Evolutionary conservation across 441 rosid species (phyloP), one percentile per base, ranked within the genome.

Genomic region (Sinapis alba): DNA sequence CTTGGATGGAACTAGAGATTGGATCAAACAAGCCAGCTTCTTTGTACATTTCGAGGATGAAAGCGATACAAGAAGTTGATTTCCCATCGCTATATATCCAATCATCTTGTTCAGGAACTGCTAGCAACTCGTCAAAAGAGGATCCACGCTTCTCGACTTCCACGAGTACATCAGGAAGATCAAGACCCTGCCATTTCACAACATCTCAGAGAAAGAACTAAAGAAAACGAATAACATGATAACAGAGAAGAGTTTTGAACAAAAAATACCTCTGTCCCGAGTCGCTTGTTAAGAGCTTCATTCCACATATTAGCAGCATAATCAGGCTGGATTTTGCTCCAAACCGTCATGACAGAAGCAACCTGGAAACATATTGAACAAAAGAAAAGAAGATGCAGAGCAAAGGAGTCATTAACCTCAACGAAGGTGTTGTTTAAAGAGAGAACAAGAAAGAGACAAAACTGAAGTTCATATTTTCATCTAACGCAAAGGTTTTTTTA

Each of bases 231-330:
- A 54, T 11, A 69, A 62, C 32, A 64, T 24, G 34, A 64, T 27
- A 64, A 65, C 66, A 62, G 4, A 32, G 32, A 56, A 53, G 28
- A 32, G 15, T 21, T n/a, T 15, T 10, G 59, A 65, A 59, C n/a
- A 21, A n/a, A n/a, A n/a, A n/a, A 43, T 82, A 96, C 99, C 90
- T 89, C 53, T 50, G 99, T 93, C 72, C 98, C 98, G 34, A 96
- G 97, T 75, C 98, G 85, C 85, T 84, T 88, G 83, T 96, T 96
- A 82, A 96, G 82, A 61, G 98, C 99, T 82, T 96, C 99, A 43
- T 88, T 91, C 99, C 99, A 96, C 91, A 96, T 80, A 74, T 90
- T 89, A 64, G 98, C 94, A 75, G 98, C 97, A 85, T 93, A 93
- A 60, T 82, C 93, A 75, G 99, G 99, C 79, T 91, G 94, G 15